Conservation (phyloP, 2,329 filamentous ascomycete species). For the Hysterium pulicare region DNA sequence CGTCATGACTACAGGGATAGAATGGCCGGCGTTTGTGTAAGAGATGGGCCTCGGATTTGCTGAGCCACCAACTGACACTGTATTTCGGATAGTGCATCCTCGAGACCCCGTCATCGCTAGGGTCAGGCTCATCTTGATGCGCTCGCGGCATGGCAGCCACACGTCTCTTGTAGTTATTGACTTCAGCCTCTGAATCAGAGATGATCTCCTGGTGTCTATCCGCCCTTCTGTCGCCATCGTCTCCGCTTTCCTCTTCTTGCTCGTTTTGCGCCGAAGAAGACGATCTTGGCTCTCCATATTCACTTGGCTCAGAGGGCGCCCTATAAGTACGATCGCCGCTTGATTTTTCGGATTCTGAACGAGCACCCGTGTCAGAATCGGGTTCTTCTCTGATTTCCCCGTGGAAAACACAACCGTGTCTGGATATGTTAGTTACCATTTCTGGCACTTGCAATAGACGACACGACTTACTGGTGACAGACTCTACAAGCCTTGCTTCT, state of each 20-base stretch:
- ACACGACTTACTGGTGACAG: slow-evolving; percentile 27
- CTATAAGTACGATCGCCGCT: no score
- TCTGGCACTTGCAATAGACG: background rate
- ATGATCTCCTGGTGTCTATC: no score
- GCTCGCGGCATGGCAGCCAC: slow-evolving; percentile 15
- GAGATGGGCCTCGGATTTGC: slow-evolving; percentile 47
- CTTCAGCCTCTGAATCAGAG: slow-evolving; percentile 17
- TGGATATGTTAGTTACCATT: slow-evolving; percentile 9
- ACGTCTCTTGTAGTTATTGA: slow-evolving; percentile 23
- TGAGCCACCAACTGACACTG: slow-evolving; percentile 17
- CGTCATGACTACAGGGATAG: slow-evolving; percentile 67
- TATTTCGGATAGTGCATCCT: slow-evolving; percentile 12
- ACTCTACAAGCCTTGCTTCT: slow-evolving; percentile 24
- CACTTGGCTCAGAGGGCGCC: background rate
- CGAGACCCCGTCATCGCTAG: slow-evolving; percentile 2
- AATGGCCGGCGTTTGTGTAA: slow-evolving; percentile 57
- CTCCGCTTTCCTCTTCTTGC: slow-evolving; percentile 7
- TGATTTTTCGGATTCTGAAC: no score
- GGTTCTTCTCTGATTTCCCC: slow-evolving; percentile 37
- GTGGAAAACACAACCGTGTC: slow-evolving; percentile 40
- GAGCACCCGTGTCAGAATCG: slow-evolving; percentile 3
- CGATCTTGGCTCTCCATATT: background rate
- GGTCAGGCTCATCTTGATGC: slow-evolving; percentile 3
- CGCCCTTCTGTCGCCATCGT: no score
- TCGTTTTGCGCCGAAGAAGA: background rate